Conservation (phyloP, 73 alveolate genomes). For the Paramecium sonneborni region DNA sequence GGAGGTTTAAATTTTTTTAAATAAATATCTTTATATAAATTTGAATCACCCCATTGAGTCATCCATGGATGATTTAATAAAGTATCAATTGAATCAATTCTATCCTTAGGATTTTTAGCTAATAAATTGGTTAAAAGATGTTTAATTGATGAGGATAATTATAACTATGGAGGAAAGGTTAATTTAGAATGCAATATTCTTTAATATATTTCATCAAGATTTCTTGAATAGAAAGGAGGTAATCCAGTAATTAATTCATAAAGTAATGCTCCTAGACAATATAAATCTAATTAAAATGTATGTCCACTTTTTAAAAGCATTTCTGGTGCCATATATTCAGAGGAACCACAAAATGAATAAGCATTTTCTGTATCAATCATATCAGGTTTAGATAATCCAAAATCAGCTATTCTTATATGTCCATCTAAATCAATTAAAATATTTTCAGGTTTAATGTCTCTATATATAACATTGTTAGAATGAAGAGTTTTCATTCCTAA, state of each 20-base stretch:
- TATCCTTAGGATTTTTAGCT: slow-evolving; percentile 81
- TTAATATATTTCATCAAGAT: slow-evolving; percentile 58
- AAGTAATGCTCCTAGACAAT: slow-evolving; percentile 70
- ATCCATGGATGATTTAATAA: slow-evolving; percentile 55
- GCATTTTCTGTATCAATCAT: slow-evolving; percentile 52
- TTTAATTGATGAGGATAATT: slow-evolving; percentile 69
- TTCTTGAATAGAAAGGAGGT: slow-evolving; percentile 68
- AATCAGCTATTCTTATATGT: slow-evolving; percentile 67
- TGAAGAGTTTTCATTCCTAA: slow-evolving; percentile 75
- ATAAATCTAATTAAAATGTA: slow-evolving; percentile 70
- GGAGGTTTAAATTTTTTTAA: slow-evolving; percentile 50
- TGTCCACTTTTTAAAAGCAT: slow-evolving; percentile 70
- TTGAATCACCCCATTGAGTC: slow-evolving; percentile 55
- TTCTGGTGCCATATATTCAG: slow-evolving; percentile 82
- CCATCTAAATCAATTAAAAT: slow-evolving; percentile 72
- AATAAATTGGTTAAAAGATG: slow-evolving; percentile 75
- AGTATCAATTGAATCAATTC: slow-evolving; percentile 77
- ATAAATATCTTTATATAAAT: slow-evolving; percentile 11
- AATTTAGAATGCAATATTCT: slow-evolving; percentile 63
- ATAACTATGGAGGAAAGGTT: slow-evolving; percentile 64
- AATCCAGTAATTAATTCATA: slow-evolving; percentile 72
- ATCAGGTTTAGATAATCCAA: slow-evolving; percentile 68
- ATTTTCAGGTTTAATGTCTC: slow-evolving; percentile 83
- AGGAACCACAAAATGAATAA: slow-evolving; percentile 78
- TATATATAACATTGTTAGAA: slow-evolving; percentile 48